Evolutionary conservation across 73 alveolate genomes (phyloP).

Genomic region (Tetrahymena borealis): DNA sequence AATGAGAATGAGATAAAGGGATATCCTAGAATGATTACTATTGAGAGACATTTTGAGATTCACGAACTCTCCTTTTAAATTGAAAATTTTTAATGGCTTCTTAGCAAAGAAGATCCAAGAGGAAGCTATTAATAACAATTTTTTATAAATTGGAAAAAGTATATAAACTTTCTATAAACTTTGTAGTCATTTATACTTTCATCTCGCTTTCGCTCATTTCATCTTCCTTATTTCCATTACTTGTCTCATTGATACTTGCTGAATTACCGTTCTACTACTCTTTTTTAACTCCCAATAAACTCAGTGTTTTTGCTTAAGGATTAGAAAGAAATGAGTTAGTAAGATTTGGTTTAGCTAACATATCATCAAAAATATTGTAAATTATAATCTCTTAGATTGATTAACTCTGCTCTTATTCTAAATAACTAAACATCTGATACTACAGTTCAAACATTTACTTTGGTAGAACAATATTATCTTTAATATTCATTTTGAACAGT

Average conservation of each 20-base stretch:
- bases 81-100: neutral
- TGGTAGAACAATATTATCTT: neutral
- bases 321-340: neutral
- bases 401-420: neutral
- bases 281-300: neutral
- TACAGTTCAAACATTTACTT: neutral
- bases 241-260: too few species aligned
- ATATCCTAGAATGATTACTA: neutral
- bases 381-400: neutral
- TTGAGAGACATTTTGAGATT: neutral
- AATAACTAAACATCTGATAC: neutral
- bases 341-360: neutral
- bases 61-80: neutral
- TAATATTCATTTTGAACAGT: neutral
- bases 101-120: neutral
- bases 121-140: neutral
- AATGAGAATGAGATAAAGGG: neutral
- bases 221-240: neutral
- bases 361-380: neutral
- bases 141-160: neutral
- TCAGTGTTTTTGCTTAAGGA: neutral
- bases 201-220: neutral
- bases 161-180: neutral
- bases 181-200: neutral
- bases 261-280: neutral